Evolutionary conservation across 495 filamentous ascomycete species (phyloP), one percentile per base, ranked within the genome.

Genomic region (Hypoxylon fragiforme): DNA sequence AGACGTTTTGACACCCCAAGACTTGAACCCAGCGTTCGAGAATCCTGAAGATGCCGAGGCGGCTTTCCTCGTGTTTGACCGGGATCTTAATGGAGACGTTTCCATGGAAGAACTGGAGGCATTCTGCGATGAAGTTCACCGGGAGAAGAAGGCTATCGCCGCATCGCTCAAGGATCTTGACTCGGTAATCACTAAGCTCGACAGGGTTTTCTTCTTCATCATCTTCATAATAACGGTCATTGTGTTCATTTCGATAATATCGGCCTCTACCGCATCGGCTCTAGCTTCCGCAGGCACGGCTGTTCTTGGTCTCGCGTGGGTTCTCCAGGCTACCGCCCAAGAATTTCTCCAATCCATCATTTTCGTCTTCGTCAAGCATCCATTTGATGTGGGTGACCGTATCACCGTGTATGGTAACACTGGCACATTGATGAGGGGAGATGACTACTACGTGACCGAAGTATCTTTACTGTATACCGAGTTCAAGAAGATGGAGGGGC

Each of bases 301-400:
- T 11, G 80, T 96, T 16, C 79, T 97, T 3, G 94, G 90, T 7
- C 77, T 97, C 7, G 91, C 90, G 1, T 97, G 94, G 92, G 74
- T 97, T 19, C 88, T 97, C 63, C 87, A 89, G 28, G 87, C 87
- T 1, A 97, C 94, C 0, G 92, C 92, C 0, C 91, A 96, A 65
- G 94, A 97, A 61, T 96, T 97, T 57, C 79, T 97, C 1, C 76
- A 95, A 64, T 95, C 90, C 1, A 79, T 92, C 57, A 87, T 96
- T 56, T 97, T 97, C 63, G 92, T 97, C 52, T 96, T 97, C 61
- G 88, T 97, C 65, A 97, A 97, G 75, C 92, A 97, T 68, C 92
- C 92, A 3, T 97, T 97, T 60, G 94, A 97, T 68, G 94, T 97
- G 11, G 92, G 92, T 54, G 92, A 97, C 70, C 84, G 92, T 45